phyloP scores from a whole-genome alignment of 2,329 filamentous ascomycete genomes.

The Fusarium pininemorale region DNA sequence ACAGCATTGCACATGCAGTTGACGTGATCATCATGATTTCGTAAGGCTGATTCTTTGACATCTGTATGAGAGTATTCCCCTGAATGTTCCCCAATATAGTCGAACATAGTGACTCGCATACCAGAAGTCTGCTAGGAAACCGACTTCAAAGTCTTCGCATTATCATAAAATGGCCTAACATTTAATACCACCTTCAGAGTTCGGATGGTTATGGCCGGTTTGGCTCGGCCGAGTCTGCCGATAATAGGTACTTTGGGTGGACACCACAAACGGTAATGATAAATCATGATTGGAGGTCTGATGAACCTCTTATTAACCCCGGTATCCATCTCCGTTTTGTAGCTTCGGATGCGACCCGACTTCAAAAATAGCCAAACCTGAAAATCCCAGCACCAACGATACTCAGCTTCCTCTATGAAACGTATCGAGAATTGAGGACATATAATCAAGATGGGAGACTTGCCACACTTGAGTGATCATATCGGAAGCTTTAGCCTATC shows the following conservation, averaged over 20 bases:
- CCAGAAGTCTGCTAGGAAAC: background rate
- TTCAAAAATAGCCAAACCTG: background rate
- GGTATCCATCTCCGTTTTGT: background rate
- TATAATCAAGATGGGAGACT: background rate
- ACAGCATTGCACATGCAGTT: background rate
- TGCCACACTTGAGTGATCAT: conserved; percentile 1
- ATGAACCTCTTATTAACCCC: background rate
- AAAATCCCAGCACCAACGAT: background rate
- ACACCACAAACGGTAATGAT: background rate
- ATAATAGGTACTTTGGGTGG: background rate
- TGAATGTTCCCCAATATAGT: background rate
- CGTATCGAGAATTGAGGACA: background rate
- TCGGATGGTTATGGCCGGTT: conserved; percentile 1
- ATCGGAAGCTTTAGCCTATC: conserved; percentile 26
- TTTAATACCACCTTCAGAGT: background rate
- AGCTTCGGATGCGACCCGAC: background rate
- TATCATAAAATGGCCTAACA: too few species aligned
- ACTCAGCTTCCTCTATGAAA: background rate
- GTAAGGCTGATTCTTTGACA: too few species aligned
- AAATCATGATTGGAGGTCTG: conserved; percentile 8
- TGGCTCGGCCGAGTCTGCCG: background rate
- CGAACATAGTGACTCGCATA: background rate
- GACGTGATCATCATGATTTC: background rate
- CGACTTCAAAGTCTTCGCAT: background rate
- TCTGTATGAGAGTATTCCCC: background rate